phyloP scores from a whole-genome alignment of 2,329 filamentous ascomycete species.

The Nemania abortiva region DNA sequence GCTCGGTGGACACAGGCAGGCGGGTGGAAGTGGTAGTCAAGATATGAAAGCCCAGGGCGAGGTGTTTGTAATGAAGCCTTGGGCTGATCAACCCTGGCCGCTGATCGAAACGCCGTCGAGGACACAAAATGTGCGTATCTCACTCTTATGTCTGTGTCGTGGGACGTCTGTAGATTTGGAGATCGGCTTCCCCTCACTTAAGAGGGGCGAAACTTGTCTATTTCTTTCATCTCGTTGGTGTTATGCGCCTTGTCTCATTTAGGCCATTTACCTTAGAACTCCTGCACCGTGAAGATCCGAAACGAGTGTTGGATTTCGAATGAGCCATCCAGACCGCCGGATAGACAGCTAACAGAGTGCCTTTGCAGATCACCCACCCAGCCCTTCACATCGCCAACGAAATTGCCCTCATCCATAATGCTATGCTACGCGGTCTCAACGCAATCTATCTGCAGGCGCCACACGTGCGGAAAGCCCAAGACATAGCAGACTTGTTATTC shows the following conservation, averaged over 20 bases:
- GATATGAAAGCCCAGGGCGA: slow-evolving; percentile 30
- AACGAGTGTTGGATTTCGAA: background rate
- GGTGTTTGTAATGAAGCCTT: slow-evolving; percentile 38
- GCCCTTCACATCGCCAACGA: slow-evolving; percentile 51
- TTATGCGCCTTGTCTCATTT: background rate
- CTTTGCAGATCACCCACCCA: slow-evolving; percentile 44
- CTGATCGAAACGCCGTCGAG: slow-evolving; percentile 46
- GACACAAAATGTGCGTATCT: slow-evolving; percentile 36
- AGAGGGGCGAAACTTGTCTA: background rate
- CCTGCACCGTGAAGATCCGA: background rate
- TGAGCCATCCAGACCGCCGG: background rate
- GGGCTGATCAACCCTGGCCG: slow-evolving; percentile 49
- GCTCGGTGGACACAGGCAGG: background rate
- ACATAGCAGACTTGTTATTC: slow-evolving; percentile 51
- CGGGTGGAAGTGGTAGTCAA: slow-evolving; percentile 2
- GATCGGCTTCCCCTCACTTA: background rate
- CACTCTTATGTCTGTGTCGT: background rate
- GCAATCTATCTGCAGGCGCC: slow-evolving; percentile 54
- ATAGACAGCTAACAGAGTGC: slow-evolving; percentile 21
- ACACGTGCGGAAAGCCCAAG: slow-evolving; percentile 45
- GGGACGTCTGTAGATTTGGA: background rate
- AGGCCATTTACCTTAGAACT: background rate
- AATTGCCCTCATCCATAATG: slow-evolving; percentile 53
- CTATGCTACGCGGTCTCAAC: slow-evolving; percentile 54
- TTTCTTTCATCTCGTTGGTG: background rate